Base-by-base conservation (phyloP, 2,329 filamentous ascomycete species). In the Sporothrix variecibatus region DNA sequence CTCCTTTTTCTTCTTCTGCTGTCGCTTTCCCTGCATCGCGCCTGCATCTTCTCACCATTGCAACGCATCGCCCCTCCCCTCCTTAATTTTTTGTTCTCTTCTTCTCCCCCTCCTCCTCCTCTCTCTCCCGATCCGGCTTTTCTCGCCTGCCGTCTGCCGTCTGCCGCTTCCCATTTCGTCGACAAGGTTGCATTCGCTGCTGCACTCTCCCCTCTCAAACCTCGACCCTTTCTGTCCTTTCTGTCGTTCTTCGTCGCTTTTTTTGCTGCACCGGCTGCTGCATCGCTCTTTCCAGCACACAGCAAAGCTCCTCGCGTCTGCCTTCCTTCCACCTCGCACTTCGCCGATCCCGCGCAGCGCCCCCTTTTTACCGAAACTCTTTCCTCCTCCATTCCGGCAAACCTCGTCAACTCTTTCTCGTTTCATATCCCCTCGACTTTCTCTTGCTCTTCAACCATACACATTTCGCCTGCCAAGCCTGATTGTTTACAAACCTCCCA, bases 91-190 rank as follows among this genome's bases (percentile, higher is more conserved):
- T 28, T 12, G 17, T 12, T 26, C 43, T 23, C 17, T 12, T 26
- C 40, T 23, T 20, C 38, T 26, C 11, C 6, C 23, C 71, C 34
- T 40, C 26, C 20, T 11, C 9, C 43, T n/a, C 62, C 7, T 28
- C 9, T 26, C n/a, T 49, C 51, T 53, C 51, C 43, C 64, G 23
- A 68, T 68, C 26, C 15, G 43, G 64, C 26, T 51, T 51, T 15
- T 51, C 43, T 68, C 43, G 64, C 49, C 40, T 34, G 20, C 40
- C 17, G 15, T 46, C 40, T 68, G 43, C 64, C 15, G 26, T 68
- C 43, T 51, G 65, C 65, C 40, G 43, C 43, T 31, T 68, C 65
- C 65, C 43, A 49, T 68, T 68, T 51, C 43, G 9, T 20, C 43
- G 23, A 23, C 65, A 68, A 34, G 65, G 65, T 68, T 68, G 65